Evolutionary conservation across 192 early-diverging fungal species (phyloP).

Genomic region (Podila clonocystis): DNA sequence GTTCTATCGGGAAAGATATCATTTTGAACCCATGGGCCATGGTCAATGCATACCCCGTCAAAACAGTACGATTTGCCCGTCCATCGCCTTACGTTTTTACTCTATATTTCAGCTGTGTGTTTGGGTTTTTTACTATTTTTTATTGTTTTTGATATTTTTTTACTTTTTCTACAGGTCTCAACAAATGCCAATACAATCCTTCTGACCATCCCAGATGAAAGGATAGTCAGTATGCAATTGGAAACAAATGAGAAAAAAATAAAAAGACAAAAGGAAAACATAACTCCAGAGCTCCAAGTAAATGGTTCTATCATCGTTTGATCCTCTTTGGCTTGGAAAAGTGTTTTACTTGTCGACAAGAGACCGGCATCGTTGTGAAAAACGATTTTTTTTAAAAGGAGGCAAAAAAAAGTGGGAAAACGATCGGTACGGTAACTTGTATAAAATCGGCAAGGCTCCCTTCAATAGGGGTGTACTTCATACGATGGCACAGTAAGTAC

Average conservation of each 20-base stretch:
- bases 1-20: neutral
- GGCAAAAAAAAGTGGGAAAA: neutral
- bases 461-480: slow-evolving; percentile 36
- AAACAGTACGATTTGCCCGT: neutral
- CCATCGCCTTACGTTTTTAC: too few species aligned
- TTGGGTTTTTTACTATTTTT: neutral
- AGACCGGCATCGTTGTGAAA: slow-evolving; percentile 34
- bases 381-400: neutral
- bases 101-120: too few species aligned
- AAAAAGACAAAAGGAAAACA: slow-evolving; percentile 2
- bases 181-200: slow-evolving; percentile 17
- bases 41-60: neutral
- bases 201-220: neutral
- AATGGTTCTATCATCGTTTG: neutral
- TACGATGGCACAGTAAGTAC: slow-evolving; percentile 35
- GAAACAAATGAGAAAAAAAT: slow-evolving; percentile 9
- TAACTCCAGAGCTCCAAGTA: neutral
- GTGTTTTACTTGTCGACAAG: slow-evolving; percentile 53
- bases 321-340: slow-evolving; percentile 7
- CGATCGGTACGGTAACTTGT: slow-evolving; percentile 48
- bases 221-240: slow-evolving; percentile 9
- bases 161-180: slow-evolving; percentile 2
- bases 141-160: slow-evolving; percentile 13
- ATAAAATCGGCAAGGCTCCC: slow-evolving; percentile 52
- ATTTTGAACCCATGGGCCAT: neutral